Percentiles rank a stretch among this genome's conserved stretches.
phyloP scores from a whole-genome alignment of 2,329 filamentous ascomycete species.

The Clarireedia paspali region DNA sequence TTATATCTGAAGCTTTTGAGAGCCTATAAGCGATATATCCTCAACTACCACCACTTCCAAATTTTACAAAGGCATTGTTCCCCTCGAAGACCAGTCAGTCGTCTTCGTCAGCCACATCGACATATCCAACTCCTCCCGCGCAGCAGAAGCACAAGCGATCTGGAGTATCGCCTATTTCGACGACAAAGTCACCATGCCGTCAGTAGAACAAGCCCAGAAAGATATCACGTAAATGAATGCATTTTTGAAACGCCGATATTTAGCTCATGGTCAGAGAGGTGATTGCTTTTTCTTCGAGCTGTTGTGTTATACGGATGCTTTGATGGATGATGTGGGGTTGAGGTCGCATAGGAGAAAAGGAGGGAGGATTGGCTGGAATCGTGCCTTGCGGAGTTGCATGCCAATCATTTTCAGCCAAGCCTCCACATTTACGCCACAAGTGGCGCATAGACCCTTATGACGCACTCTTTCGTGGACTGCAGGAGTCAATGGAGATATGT shows the following conservation, averaged over 20 bases:
- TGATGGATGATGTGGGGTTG: neutral
- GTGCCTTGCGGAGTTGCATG: neutral
- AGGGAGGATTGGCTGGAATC: neutral
- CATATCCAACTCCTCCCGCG: conserved; percentile 7
- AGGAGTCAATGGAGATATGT: neutral
- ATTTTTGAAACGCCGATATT: conserved; percentile 8
- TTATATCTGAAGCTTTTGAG: too few relatives aligned
- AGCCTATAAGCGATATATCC: too few relatives aligned
- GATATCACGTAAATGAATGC: conserved; percentile 6
- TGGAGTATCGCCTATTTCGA: conserved; percentile 13
- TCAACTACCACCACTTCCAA: neutral
- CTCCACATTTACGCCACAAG: neutral
- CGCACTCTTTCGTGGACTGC: neutral
- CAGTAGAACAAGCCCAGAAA: neutral
- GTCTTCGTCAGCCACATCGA: conserved; percentile 6
- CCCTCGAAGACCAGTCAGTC: conserved; percentile 6
- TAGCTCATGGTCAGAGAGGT: neutral
- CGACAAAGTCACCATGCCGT: neutral
- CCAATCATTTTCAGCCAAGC: too few relatives aligned
- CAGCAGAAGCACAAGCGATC: conserved; percentile 10
- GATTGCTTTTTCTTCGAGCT: neutral
- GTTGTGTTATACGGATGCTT: neutral
- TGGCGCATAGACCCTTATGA: neutral
- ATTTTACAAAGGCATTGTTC: conserved; percentile 10
- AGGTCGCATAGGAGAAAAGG: neutral